Percentiles rank a stretch among this genome's conserved stretches.
These are phyloP conservation scores for Vigna reflexopilosa DNA, from an alignment of 306 rosid species.

Conservation along the genomic window DNA sequence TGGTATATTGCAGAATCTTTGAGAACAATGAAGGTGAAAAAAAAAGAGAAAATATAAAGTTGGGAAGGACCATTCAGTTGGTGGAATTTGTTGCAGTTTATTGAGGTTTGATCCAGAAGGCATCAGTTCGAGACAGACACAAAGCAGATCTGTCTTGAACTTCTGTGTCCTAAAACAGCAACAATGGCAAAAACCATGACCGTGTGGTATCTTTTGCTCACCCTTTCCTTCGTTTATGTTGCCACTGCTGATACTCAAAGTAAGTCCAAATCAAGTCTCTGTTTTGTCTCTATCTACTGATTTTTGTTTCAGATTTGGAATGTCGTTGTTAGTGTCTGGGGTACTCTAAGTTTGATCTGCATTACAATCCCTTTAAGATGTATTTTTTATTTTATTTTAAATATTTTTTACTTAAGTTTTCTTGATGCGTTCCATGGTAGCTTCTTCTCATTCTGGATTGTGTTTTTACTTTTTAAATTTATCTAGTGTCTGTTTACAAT, in stretches of 20 bases:
- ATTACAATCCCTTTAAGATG: neutral
- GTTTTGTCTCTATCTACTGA: neutral
- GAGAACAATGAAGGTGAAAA: conserved; percentile 6
- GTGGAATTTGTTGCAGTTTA: conserved; percentile 22
- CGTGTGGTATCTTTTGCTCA: conserved; percentile 16
- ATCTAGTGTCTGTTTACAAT: conserved; percentile 5
- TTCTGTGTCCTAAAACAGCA: conserved; percentile 30
- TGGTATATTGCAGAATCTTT: conserved; percentile 15
- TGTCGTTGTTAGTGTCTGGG: neutral
- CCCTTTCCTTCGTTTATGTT: conserved; percentile 40
- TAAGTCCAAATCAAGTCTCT: conserved; percentile 25
- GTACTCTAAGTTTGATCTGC: conserved; percentile 36
- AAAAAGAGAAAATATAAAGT: neutral
- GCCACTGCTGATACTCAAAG: conserved; percentile 50
- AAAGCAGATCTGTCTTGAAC: conserved; percentile 27
- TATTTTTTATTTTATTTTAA: neutral
- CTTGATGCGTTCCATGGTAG: conserved; percentile 29
- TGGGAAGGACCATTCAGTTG: conserved; percentile 47
- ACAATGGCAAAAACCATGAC: conserved; percentile 58
- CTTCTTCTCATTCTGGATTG: conserved; percentile 37
- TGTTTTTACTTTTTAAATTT: conserved; percentile 22
- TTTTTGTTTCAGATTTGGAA: conserved; percentile 42
- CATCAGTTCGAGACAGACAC: conserved; percentile 47
- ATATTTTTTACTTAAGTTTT: neutral
- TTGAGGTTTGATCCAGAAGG: conserved; percentile 10